Percentiles rank a stretch among this genome's conserved stretches.
These are phyloP conservation scores for Syncephalastrum monosporum DNA, from an alignment of 371 early-diverging fungal genomes.

Conservation along the genomic window DNA sequence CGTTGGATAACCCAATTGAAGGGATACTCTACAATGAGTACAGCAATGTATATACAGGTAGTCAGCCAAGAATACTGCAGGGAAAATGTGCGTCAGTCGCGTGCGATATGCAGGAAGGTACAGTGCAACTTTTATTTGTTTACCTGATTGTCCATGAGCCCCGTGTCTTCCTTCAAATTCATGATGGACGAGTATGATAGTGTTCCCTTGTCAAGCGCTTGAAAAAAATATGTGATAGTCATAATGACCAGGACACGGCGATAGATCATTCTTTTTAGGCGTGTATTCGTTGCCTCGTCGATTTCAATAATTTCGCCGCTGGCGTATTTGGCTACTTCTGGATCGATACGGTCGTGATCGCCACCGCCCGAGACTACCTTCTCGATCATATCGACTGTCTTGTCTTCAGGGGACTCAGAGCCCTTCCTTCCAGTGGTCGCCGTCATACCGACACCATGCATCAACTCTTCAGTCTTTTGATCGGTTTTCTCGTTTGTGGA, in stretches of 20 bases:
- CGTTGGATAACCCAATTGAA: constrained; percentile 25
- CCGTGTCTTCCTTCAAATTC: constrained; percentile 17
- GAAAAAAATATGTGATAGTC: constrained; percentile 21
- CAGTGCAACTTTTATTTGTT: no score
- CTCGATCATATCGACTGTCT: constrained; percentile 4
- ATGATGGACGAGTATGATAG: constrained; percentile 25
- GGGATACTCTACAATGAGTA: constrained; percentile 25
- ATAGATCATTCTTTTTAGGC: constrained; percentile 17
- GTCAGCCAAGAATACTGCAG: constrained; percentile 25
- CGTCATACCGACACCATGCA: no score
- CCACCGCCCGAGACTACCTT: constrained; percentile 5
- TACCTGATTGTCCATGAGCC: constrained; percentile 23
- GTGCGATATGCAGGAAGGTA: neutral
- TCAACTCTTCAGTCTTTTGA: no score
- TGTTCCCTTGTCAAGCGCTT: constrained; percentile 28
- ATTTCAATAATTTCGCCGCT: constrained; percentile 14
- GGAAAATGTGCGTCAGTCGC: no score
- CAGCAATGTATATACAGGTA: constrained; percentile 30
- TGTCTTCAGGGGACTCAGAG: no score
- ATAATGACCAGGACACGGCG: constrained; percentile 18
- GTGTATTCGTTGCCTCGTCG: constrained; percentile 21
- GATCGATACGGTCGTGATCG: constrained; percentile 24
- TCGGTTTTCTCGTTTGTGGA: no score
- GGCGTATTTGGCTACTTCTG: constrained; percentile 28
- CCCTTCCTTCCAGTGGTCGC: no score